These are phyloP conservation scores for Penicillium frequentans DNA, from an alignment of 2,329 filamentous ascomycete genomes.

Conservation along the genomic window DNA sequence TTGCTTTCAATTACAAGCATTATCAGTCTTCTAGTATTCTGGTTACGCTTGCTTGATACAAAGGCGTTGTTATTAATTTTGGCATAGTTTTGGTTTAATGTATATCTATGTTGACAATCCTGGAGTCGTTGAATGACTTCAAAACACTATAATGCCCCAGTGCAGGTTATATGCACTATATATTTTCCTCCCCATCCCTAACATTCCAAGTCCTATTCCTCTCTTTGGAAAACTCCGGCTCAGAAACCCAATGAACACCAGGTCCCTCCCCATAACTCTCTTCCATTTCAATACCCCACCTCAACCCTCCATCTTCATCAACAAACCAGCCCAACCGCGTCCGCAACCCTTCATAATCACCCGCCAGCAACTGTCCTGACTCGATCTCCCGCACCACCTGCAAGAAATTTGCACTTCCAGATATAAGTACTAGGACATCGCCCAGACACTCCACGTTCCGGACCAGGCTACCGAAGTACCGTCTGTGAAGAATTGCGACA, in stretches of 20 bases:
- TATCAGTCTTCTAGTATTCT: too few relatives aligned
- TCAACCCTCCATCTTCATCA: conserved; percentile 13
- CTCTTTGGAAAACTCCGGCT: conserved; percentile 10
- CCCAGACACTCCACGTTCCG: conserved; percentile 17
- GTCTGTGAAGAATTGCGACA: conserved; percentile 10
- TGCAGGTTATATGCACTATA: neutral
- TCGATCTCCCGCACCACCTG: conserved; percentile 15
- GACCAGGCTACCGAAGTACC: conserved; percentile 15
- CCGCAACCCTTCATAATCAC: conserved; percentile 10
- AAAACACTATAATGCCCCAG: neutral
- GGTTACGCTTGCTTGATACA: too few relatives aligned
- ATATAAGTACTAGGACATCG: conserved; percentile 17
- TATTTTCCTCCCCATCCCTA: neutral
- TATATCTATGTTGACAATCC: too few relatives aligned
- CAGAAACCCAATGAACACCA: conserved; percentile 14
- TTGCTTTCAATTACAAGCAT: too few relatives aligned
- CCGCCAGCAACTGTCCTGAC: conserved; percentile 2
- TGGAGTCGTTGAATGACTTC: too few relatives aligned
- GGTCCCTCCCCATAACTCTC: conserved; percentile 13
- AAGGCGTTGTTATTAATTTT: too few relatives aligned
- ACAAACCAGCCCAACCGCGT: conserved; percentile 20
- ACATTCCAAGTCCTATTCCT: conserved; percentile 13
- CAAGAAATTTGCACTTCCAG: conserved; percentile 16
- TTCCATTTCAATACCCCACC: conserved; percentile 21
- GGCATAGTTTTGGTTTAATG: too few relatives aligned